Evolutionary conservation across 495 filamentous ascomycete genomes (phyloP), one percentile per base, ranked within the genome.

Genomic region (Thozetella sp.): DNA sequence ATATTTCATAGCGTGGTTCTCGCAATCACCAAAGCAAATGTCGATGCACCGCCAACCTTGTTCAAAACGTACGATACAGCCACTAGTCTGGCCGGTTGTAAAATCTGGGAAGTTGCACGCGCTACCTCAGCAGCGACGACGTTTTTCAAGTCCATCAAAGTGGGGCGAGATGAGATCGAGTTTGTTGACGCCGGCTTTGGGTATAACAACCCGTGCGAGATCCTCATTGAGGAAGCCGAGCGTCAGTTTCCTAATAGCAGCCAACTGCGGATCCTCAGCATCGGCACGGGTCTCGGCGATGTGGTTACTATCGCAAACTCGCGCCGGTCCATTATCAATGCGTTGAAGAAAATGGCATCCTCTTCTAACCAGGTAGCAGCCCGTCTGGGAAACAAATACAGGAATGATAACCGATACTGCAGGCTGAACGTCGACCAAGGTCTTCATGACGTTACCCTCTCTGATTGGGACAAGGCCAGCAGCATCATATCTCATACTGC

Each of bases 401-500:
- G 67, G 26, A 58, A 72, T 20, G 65, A 67, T n/a, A 55, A 62
- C 4, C 67, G 65, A n/a, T 68, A 79, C 57, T 75, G 72, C 55
- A 72, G 80, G 11, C 79, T 81, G 55, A 79, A 80, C 62, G 73
- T 82, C 10, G 63, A 69, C 1, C 72, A 70, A 50, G 78, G 77
- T 2, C 52, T 81, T 22, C 69, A 76, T 56, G 64, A 78, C 24
- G 67, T 81, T 24, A 69, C 65, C 2, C 67, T 78, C n/a, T 72
- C 79, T 22, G 72, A 76, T 25, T 64, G 68, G 27, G 66, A 67
- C 10, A 68, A 76, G 57, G 64, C 66, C 25, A 63, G 64, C 3
- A 68, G 61, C 23, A 73, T 79, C 30, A 63, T 60, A 6, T 68
- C 72, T 17, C 73, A 68, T 53, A 82, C 77, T 20, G 19, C 61